Conservation (phyloP, 2,329 filamentous ascomycete species). For the Curvularia verruculosa region DNA sequence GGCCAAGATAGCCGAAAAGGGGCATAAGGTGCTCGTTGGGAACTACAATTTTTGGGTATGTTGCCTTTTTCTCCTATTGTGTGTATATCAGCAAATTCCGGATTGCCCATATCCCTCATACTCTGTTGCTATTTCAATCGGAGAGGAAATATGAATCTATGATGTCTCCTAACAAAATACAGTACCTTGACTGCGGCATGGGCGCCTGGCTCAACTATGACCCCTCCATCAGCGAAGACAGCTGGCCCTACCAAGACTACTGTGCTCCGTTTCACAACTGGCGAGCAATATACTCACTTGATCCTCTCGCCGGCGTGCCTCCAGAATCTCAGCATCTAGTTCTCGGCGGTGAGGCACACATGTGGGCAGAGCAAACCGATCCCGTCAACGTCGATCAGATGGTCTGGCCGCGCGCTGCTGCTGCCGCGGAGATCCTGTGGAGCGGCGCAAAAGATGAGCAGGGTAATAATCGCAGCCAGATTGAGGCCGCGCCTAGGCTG, state of each 20-base stretch:
- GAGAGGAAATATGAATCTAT: too few relatives aligned
- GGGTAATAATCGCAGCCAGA: conserved; percentile 73
- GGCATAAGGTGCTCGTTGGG: conserved; percentile 75
- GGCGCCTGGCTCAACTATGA: conserved; percentile 79
- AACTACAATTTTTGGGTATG: conserved; percentile 77
- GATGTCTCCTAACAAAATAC: not conserved
- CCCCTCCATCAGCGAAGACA: conserved; percentile 57
- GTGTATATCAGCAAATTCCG: not conserved
- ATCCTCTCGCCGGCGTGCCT: conserved; percentile 71
- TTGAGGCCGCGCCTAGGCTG: conserved; percentile 71
- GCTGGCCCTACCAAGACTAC: conserved; percentile 80
- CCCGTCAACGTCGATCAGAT: conserved; percentile 74
- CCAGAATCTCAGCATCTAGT: conserved; percentile 69
- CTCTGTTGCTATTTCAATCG: too few relatives aligned
- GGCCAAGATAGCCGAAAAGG: conserved; percentile 63
- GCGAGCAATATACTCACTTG: conserved; percentile 79
- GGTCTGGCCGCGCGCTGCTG: conserved; percentile 77
- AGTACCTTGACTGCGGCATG: conserved; percentile 84
- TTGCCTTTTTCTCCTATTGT: not conserved
- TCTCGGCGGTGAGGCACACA: conserved; percentile 76
- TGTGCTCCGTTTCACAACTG: conserved; percentile 82
- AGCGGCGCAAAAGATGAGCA: conserved; percentile 69
- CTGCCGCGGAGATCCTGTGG: conserved; percentile 82
- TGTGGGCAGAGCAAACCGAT: conserved; percentile 83
- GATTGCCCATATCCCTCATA: not conserved